Conservation (phyloP, 164 flowering plant species). For the Annona cherimola region DNA sequence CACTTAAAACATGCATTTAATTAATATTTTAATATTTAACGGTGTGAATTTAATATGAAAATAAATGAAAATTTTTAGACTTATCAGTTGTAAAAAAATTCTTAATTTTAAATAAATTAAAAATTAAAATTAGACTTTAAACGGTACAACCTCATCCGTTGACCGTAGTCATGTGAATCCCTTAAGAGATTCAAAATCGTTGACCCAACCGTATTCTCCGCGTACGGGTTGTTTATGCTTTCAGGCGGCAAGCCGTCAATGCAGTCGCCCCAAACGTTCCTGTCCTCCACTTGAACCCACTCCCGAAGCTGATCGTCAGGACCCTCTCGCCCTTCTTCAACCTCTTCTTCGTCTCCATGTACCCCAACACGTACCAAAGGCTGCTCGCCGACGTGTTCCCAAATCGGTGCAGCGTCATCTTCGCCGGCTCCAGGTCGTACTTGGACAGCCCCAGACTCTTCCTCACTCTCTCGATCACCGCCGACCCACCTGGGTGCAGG, state of each 20-base stretch:
- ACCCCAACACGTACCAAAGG: slow-evolving; percentile 65
- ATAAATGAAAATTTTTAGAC: too few species aligned
- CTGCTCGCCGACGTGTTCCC: slow-evolving; percentile 73
- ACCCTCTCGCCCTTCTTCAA: slow-evolving; percentile 46
- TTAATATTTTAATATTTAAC: too few species aligned
- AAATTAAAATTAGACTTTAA: too few species aligned
- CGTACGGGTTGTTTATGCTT: slow-evolving; percentile 42
- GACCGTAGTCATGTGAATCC: too few species aligned
- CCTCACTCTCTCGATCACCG: slow-evolving; percentile 46
- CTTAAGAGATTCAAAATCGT: too few species aligned
- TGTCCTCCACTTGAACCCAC: slow-evolving; percentile 61
- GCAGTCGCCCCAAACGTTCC: slow-evolving; percentile 58
- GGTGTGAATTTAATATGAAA: too few species aligned
- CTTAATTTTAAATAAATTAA: too few species aligned
- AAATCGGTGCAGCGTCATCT: slow-evolving; percentile 63
- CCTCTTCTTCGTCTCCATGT: slow-evolving; percentile 70
- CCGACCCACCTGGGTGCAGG: slow-evolving; percentile 51
- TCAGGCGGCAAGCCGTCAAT: slow-evolving; percentile 43
- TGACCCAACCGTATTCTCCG: slow-evolving; percentile 24
- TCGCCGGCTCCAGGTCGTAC: slow-evolving; percentile 55
- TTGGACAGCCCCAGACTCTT: slow-evolving; percentile 35
- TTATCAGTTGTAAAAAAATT: too few species aligned
- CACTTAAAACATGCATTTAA: too few species aligned
- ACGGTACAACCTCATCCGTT: too few species aligned
- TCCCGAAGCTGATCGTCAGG: slow-evolving; percentile 62